A percentile compares a stretch with the other conserved stretches of the same genome.
phyloP scores from a whole-genome alignment of 2,329 filamentous ascomycete genomes.

The Didymella exigua region DNA sequence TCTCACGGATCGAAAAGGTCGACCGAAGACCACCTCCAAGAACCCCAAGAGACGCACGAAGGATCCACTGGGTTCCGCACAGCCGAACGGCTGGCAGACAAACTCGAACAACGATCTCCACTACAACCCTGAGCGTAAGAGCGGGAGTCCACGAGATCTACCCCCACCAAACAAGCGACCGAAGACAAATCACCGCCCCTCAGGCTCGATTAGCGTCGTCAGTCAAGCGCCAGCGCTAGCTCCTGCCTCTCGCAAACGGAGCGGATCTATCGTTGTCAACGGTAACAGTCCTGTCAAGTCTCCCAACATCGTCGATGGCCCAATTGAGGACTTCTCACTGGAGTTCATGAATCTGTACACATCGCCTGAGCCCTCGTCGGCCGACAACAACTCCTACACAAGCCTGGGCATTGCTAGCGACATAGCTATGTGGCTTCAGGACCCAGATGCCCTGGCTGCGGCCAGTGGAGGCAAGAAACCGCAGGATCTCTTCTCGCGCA shows the following conservation, averaged over 20 bases:
- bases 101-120: slow-evolving; percentile 63
- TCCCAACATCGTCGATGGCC: slow-evolving; percentile 69
- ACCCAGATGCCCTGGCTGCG: slow-evolving; percentile 69
- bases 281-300: slow-evolving; percentile 78
- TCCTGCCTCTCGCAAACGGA: slow-evolving; percentile 66
- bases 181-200: slow-evolving; percentile 81
- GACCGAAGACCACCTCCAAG: slow-evolving; percentile 75
- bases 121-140: slow-evolving; percentile 54
- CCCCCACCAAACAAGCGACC: slow-evolving; percentile 75
- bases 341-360: slow-evolving; percentile 79
- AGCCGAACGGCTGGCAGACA: slow-evolving; percentile 68
- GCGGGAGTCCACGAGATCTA: slow-evolving; percentile 58
- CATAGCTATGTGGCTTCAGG: slow-evolving; percentile 78
- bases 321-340: slow-evolving; percentile 72
- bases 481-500: slow-evolving; percentile 73
- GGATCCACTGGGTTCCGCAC: slow-evolving; percentile 63
- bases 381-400: slow-evolving; percentile 77
- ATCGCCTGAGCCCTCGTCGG: slow-evolving; percentile 59
- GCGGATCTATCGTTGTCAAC: slow-evolving; percentile 62
- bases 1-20: slow-evolving; percentile 68
- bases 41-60: slow-evolving; percentile 88
- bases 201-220: slow-evolving; percentile 75
- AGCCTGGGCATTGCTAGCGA: slow-evolving; percentile 76
- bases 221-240: slow-evolving; percentile 68
- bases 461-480: slow-evolving; percentile 68